Evolutionary conservation across 2,329 filamentous ascomycete genomes (phyloP), one percentile per base, ranked within the genome.

Genomic region (Nigrospora osmanthi): DNA sequence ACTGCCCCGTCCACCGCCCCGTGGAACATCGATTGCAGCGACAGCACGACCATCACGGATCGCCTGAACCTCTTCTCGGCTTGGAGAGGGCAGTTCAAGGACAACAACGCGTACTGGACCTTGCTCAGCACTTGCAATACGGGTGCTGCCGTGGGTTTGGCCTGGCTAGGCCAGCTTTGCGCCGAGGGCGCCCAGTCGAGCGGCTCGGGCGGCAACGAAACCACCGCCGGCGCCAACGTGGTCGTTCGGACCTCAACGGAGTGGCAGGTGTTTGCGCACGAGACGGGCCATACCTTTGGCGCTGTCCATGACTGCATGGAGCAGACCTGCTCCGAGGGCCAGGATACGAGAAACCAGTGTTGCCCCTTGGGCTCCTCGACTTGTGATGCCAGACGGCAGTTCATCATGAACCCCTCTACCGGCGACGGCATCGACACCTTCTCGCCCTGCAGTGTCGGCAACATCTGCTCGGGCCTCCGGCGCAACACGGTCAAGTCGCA

Each of bases 351-450:
- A 44, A 74, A 74, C 53, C 66, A 76, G 55, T 98, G 93, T 64
- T 98, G 93, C 56, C 93, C 90, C 0, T 71, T 95, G 9, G 85
- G 74, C 54, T 58, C 69, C 10, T 62, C 49, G 36, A 73, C 69
- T 0, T 98, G 93, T 63, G 73, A 94, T 63, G 93, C 93, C 17
- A 70, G 74, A 36, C 83, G 79, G n/a, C 66, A 75, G 48, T 98
- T 81, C 67, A 89, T 98, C 65, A 98, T 98, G 93, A 97, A 97
- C 61, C 93, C 93, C 0, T 93, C 87, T 11, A 93, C 91, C 1
- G 78, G 76, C 12, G 62, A 72, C 10, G 78, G 80, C 46, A 88
- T 96, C 60, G 84, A 76, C 1, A 69, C 76, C 36, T 98, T 98
- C 67, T 96, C 89, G 1, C 77, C 84, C 2, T 98, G 93, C 69